Evolutionary conservation across 306 rosid genomes (phyloP).

Genomic region (Rosa multiflora): DNA sequence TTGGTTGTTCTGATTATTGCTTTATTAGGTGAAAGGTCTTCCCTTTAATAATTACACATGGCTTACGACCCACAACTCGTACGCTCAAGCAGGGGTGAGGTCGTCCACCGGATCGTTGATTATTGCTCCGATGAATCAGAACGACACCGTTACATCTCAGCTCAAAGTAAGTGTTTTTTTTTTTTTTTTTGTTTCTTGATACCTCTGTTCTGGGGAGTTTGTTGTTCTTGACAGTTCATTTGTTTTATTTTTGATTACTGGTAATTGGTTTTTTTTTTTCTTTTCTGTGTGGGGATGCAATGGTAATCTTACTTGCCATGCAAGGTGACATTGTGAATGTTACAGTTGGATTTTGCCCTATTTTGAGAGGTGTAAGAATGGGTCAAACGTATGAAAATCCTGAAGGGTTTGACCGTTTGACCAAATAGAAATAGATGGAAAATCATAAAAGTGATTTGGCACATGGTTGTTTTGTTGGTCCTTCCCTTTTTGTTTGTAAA

Average conservation of each 20-base stretch:
- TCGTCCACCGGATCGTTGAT: conserved; percentile 62
- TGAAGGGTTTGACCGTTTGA: not conserved
- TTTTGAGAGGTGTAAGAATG: not conserved
- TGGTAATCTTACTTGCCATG: not conserved
- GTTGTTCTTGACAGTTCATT: conserved; percentile 1
- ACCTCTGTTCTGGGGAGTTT: not conserved
- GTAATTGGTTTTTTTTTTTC: not conserved
- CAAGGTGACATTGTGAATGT: not conserved
- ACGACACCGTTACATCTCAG: conserved; percentile 65
- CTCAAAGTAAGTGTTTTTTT: conserved; percentile 52
- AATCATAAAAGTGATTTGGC: not conserved
- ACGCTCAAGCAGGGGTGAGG: conserved; percentile 56
- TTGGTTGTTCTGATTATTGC: not conserved
- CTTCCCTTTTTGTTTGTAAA: not conserved
- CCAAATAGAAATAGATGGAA: not conserved
- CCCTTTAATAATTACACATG: conserved; percentile 85
- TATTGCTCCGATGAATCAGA: conserved; percentile 74
- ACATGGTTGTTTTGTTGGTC: not conserved
- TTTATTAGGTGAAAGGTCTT: conserved; percentile 58
- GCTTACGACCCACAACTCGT: conserved; percentile 95
- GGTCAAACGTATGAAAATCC: not conserved
- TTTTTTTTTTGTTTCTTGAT: not conserved
- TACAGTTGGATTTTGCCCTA: not conserved
- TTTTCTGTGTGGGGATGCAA: not conserved
- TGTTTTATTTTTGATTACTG: not conserved